Conservation (phyloP, 2,329 filamentous ascomycete species). For the Pseudocercospora vitis region DNA sequence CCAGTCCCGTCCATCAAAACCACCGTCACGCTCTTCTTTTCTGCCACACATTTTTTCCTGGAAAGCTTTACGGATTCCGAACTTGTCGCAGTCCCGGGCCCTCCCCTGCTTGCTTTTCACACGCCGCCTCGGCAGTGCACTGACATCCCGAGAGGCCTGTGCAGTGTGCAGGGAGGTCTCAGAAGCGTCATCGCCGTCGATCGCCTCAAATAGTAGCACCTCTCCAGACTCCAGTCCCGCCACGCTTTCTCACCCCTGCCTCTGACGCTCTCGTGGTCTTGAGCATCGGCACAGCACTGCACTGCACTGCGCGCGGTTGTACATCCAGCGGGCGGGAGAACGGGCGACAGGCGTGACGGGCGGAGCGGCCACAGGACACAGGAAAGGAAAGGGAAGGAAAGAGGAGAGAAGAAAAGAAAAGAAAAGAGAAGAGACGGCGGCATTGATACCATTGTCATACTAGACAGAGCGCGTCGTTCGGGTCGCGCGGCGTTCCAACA, state of each 20-base stretch:
- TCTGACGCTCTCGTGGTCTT: neutral
- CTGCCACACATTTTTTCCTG: neutral
- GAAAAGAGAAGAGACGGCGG: neutral
- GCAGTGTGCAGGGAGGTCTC: neutral
- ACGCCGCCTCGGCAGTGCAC: neutral
- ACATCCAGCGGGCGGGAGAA: neutral
- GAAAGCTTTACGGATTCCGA: neutral
- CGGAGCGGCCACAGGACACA: no score
- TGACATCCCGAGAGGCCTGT: neutral
- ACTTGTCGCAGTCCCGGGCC: neutral
- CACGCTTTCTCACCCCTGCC: no score
- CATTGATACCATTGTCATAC: neutral
- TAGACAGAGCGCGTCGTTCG: no score
- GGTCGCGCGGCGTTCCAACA: no score
- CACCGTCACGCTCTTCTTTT: neutral
- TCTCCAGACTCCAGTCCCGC: no score
- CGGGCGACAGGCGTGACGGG: no score
- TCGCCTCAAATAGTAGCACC: no score
- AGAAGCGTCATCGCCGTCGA: neutral
- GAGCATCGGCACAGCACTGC: neutral
- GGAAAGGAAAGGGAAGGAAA: no score
- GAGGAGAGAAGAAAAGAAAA: neutral
- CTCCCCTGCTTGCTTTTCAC: neutral
- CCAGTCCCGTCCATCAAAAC: neutral
- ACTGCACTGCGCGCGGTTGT: neutral